Evolutionary conservation across 768 basidiomycete species (phyloP), one percentile per base, ranked within the genome.

Genomic region (Mycena galericulata): DNA sequence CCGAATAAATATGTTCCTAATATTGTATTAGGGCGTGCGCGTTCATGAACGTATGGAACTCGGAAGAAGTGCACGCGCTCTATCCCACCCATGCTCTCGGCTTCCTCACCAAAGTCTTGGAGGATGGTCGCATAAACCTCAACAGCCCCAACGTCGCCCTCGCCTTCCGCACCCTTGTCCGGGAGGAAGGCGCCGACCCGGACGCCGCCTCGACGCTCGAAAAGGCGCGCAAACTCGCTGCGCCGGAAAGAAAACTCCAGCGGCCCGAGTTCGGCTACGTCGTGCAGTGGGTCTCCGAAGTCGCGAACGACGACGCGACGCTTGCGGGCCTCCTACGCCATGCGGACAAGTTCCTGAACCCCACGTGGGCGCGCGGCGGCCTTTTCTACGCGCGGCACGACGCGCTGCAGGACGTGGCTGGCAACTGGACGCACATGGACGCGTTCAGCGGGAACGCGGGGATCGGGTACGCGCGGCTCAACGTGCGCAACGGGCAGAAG

Each of bases 401-500:
- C 57, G 47, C 40, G 32, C 29, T 30, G 12, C 9, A 46, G 56
- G 68, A 69, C 32, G 68, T 56, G 20, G 54, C 30, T 9, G 62
- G 62, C 18, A 69, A 64, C 34, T 69, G 62, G 62, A 64, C 57
- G 30, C 55, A 32, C 27, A 30, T 69, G 62, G 56, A 69, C 17
- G 26, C 62, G 29, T 69, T 36, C 32, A 69, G 56, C 20, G 68
- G 68, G 20, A 69, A 69, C 49, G 62, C 49, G 14, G 68, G 62
- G 1, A 64, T 69, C 41, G 62, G 34, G 40, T 69, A 69, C 45
- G 68, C 56, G 50, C 55, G 62, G 18, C 57, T 69, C n/a, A 69
- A 69, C 27, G 68, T 69, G 46, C 56, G n/a, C 43, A 56, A 69
- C 29, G 68, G 68, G 38, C 68, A 69, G 62, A 49, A 46, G 55